phyloP scores from a whole-genome alignment of 352 stramenopile genomes.

The Pythium myriotylum region DNA sequence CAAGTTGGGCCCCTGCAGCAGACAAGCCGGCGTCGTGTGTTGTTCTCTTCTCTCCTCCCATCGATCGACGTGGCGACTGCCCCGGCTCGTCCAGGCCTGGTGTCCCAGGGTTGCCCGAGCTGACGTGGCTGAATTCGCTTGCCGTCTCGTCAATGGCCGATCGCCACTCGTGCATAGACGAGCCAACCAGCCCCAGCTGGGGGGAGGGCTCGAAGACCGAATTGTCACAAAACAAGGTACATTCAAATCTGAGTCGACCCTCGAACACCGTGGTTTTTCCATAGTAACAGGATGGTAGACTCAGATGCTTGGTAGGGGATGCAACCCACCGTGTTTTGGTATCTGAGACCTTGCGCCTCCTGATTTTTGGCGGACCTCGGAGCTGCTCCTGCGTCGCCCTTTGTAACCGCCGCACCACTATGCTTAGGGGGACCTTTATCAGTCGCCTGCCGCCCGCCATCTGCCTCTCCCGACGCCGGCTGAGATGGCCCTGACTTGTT shows the following conservation, averaged over 20 bases:
- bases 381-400: too few relatives aligned
- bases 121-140: slow-evolving; percentile 9
- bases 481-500: slow-evolving; percentile 7
- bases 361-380: too few relatives aligned
- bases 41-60: background rate
- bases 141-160: too few relatives aligned
- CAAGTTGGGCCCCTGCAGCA: too few relatives aligned
- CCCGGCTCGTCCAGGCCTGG: background rate
- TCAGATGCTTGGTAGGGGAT: background rate
- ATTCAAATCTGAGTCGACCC: background rate
- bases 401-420: too few relatives aligned
- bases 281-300: background rate
- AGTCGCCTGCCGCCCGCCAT: too few relatives aligned
- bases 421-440: too few relatives aligned
- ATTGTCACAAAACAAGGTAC: slow-evolving; percentile 17
- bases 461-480: background rate
- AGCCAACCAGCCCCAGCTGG: slow-evolving; percentile 6
- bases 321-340: slow-evolving; percentile 14
- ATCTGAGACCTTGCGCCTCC: background rate
- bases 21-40: too few relatives aligned
- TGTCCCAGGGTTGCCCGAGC: background rate
- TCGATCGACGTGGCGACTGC: slow-evolving; percentile 12
- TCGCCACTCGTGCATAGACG: background rate
- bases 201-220: slow-evolving; percentile 3
- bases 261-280: slow-evolving; percentile 16